Conservation (phyloP, 768 basidiomycete genomes). For the Suillus americanus region DNA sequence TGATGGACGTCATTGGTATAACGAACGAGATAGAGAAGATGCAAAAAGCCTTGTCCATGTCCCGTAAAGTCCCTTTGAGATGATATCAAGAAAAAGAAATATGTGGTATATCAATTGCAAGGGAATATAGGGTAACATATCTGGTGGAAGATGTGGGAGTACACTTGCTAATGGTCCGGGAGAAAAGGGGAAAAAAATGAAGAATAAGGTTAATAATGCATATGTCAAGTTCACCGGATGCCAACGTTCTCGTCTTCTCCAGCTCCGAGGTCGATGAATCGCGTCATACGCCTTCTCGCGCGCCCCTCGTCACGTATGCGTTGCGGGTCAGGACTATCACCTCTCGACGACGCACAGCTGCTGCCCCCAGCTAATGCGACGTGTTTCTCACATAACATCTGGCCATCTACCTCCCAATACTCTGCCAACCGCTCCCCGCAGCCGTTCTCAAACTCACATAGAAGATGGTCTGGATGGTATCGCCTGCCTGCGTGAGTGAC, state of each 20-base stretch:
- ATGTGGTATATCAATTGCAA: conserved; percentile 4
- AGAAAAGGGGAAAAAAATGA: neutral
- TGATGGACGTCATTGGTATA: neutral
- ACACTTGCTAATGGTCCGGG: neutral
- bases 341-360: conserved; percentile 21
- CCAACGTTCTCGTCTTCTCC: conserved; percentile 28
- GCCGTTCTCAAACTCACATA: conserved; percentile 66
- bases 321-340: conserved; percentile 15
- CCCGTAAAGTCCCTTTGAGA: neutral
- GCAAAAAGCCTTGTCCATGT: neutral
- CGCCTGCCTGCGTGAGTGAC: conserved; percentile 78
- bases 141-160: neutral
- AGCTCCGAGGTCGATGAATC: conserved; percentile 69
- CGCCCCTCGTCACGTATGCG: conserved; percentile 36
- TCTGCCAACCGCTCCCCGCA: conserved; percentile 66
- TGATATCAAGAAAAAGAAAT: neutral
- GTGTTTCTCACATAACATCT: conserved; percentile 87
- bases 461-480: conserved; percentile 87
- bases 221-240: conserved; percentile 25
- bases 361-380: conserved; percentile 36
- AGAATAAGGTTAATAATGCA: conserved; percentile 4
- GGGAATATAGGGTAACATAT: neutral
- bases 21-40: neutral
- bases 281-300: conserved; percentile 76
- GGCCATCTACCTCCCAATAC: conserved; percentile 87